Conservation (phyloP, 2,329 filamentous ascomycete species). For the Amesomyces nigricolor region DNA sequence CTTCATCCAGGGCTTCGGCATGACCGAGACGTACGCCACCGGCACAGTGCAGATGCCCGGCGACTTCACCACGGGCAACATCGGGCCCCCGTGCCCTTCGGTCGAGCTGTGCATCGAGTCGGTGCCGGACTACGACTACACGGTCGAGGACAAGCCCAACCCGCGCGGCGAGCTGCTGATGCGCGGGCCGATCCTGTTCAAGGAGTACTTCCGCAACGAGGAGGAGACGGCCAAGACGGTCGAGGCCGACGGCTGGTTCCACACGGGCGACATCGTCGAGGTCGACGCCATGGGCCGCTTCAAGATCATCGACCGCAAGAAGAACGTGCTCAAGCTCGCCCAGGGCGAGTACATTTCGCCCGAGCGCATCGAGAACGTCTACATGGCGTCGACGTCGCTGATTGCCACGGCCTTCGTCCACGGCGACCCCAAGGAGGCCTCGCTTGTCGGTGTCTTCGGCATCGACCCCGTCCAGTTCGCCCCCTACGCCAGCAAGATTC, state of each 20-base stretch:
- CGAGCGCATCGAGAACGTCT: conserved; percentile 94
- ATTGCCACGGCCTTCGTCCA: conserved; percentile 82
- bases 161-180: conserved; percentile 87
- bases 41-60: conserved; percentile 61
- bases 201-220: conserved; percentile 82
- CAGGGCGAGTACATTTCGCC: conserved; percentile 98
- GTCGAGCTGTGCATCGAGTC: conserved; percentile 77
- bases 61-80: conserved; percentile 75
- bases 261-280: conserved; percentile 84
- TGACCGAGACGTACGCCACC: conserved; percentile 88
- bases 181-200: conserved; percentile 74
- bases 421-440: conserved; percentile 76
- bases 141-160: conserved; percentile 76
- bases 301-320: conserved; percentile 90
- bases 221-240: conserved; percentile 81
- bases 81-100: conserved; percentile 63
- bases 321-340: conserved; percentile 98
- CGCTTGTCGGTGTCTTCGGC: conserved; percentile 80
- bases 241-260: conserved; percentile 91
- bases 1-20: conserved; percentile 82
- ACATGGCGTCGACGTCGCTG: conserved; percentile 72
- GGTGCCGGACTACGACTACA: conserved; percentile 91
- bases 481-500: conserved; percentile 68
- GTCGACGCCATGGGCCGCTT: conserved; percentile 83
- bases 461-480: conserved; percentile 82